Evolutionary conservation across 768 basidiomycete species (phyloP).

Genomic region (Phlegmacium glaucopus): DNA sequence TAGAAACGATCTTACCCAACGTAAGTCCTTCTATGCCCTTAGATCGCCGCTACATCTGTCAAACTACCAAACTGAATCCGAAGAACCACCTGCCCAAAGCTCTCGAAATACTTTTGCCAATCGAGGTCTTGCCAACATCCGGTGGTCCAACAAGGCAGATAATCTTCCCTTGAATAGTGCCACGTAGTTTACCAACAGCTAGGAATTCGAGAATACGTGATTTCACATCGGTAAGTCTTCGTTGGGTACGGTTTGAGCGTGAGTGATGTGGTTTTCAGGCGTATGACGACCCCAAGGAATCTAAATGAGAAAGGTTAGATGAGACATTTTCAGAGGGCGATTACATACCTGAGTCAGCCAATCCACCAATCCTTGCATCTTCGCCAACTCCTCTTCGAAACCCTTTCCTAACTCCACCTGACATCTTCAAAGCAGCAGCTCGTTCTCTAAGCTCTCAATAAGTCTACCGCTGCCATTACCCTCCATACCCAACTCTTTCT

Average conservation of each 20-base stretch:
- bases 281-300: slow-evolving; percentile 98
- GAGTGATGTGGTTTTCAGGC: slow-evolving; percentile 84
- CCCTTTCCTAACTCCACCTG: slow-evolving; percentile 83
- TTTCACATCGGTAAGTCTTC: slow-evolving; percentile 92
- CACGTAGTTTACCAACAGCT: slow-evolving; percentile 91
- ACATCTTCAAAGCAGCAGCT: slow-evolving; percentile 81
- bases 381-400: slow-evolving; percentile 95
- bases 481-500: slow-evolving; percentile 95
- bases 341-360: slow-evolving; percentile 80
- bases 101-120: slow-evolving; percentile 92
- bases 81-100: slow-evolving; percentile 92
- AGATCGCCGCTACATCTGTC: slow-evolving; percentile 98
- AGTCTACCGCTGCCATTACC: slow-evolving; percentile 93
- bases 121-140: slow-evolving; percentile 96
- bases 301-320: slow-evolving; percentile 26
- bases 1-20: no score
- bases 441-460: slow-evolving; percentile 88
- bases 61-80: slow-evolving; percentile 93
- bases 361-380: slow-evolving; percentile 87
- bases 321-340: background rate
- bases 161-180: slow-evolving; percentile 96
- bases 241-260: slow-evolving; percentile 82
- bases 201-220: slow-evolving; percentile 94
- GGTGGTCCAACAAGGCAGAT: slow-evolving; percentile 96
- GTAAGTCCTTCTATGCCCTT: slow-evolving; percentile 97